Evolutionary conservation across 495 filamentous ascomycete genomes (phyloP), one percentile per base, ranked within the genome.

Genomic region (Letharia lupina): DNA sequence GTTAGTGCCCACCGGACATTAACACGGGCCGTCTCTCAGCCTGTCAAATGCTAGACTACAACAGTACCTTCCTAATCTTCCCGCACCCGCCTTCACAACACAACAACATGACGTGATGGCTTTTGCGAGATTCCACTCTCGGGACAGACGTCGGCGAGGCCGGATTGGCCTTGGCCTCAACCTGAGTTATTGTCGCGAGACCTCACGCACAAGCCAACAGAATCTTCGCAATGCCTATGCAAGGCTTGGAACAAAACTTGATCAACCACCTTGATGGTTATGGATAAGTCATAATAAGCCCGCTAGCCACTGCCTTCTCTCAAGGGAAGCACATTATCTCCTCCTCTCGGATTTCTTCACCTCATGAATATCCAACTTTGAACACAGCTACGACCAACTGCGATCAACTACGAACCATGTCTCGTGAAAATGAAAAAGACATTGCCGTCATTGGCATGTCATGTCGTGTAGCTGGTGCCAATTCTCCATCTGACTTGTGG

Each of bases 381-480:
- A 23, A 48, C n/a, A 48, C 4, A 45, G 18, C n/a, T 9, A 48
- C n/a, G n/a, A 48, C 20, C n/a, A 48, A 23, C 7, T n/a, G 1
- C 23, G 23, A 28, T 28, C 23, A 28, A 28, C 23, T 28, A 48
- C 9, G 3, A 11, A 62, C 6, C 48, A 63, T 63, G 61, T 39
- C 61, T 40, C 61, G 16, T 28, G n/a, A 54, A 13, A 23, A 18
- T 18, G 45, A 41, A 2, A n/a, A 42, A 10, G 79, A 77, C 31
- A 80, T 85, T 61, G 82, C 82, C 2, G 75, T 85, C 8, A 71
- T 85, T 28, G 82, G 83, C 1, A 82, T 83, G 80, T 75, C 81
- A 0, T 75, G 74, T 60, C 77, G 80, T 2, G 73, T 79, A 1
- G 76, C 82, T 11, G 83, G 81, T 2, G 82, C 82, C 2, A 74